A percentile compares a stretch with the other conserved stretches of the same genome.
Conservation (phyloP, 1,139 yeast species). For the Suzukiozyma palmioleophila region DNA sequence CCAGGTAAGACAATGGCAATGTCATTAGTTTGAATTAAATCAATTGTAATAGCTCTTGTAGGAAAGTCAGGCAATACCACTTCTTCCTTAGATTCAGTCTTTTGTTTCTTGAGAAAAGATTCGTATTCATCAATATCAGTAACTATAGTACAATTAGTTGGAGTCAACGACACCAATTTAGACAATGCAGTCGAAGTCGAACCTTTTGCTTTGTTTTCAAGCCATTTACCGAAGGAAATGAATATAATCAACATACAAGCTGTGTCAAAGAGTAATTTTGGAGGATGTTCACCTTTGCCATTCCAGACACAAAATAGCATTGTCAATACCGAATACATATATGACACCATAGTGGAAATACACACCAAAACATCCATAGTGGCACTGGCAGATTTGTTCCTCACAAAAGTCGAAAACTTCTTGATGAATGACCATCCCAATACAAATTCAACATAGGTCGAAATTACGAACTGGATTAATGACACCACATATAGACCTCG, state of each 20-base stretch:
- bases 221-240: conserved; percentile 83
- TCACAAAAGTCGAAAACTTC: conserved; percentile 62
- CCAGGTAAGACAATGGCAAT: conserved; percentile 81
- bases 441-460: conserved; percentile 65
- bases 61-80: conserved; percentile 12
- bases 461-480: conserved; percentile 55
- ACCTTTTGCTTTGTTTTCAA: conserved; percentile 91
- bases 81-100: conserved; percentile 6
- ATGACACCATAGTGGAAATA: conserved; percentile 78
- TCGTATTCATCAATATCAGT: conserved; percentile 33
- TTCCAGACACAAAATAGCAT: conserved; percentile 41
- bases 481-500: conserved; percentile 58
- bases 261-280: conserved; percentile 82
- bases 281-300: conserved; percentile 41
- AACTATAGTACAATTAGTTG: conserved; percentile 68
- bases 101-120: conserved; percentile 12
- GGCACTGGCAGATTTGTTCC: conserved; percentile 60
- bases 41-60: conserved; percentile 53
- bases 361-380: conserved; percentile 94
- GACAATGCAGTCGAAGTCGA: conserved; percentile 89
- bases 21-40: conserved; percentile 73
- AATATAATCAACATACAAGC: conserved; percentile 79
- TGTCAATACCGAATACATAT: conserved; percentile 63
- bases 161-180: conserved; percentile 72
- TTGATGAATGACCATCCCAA: conserved; percentile 62